Base-by-base conservation (phyloP, 805 yeast species). In the Metschnikowia anglica region DNA sequence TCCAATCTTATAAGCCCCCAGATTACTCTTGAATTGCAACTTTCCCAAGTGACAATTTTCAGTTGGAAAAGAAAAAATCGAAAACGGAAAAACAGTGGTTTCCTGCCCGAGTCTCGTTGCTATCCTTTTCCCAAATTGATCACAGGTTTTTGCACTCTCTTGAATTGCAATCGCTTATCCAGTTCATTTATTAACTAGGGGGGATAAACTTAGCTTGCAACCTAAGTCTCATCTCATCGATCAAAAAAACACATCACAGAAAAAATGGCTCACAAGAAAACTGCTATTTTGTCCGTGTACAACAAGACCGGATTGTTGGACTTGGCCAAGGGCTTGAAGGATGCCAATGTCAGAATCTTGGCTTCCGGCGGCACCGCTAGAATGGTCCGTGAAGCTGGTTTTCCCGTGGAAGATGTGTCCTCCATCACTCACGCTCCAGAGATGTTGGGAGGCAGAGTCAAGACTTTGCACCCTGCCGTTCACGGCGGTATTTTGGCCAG, bases 331-430 rank as follows among this genome's bases (percentile, higher is more conserved):
- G 99, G 99, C 36, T 79, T 93, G 46, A 84, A 79, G 49, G 85
- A 84, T 56, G 85, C 88, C 68, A 80, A 88, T 51, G 97, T 93
- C 54, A 82, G 97, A 59, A 81, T 93, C 52, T 77, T 93, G 46
- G 99, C 98, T 39, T 88, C 97, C 30, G 99, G 99, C 48, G 99
- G 99, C 63, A 93, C 99, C 42, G 95, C 99, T 44, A 81, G 79
- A 60, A 74, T 93, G 74, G 82, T 93, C 44, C 84, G 96, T 64
- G 99, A 90, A 68, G 96, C 97, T 43, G 98, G 98, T 10, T 91
- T 93, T 81, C 91, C 96, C 34, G 98, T 93, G 13, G 96, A 91
- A 54, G 99, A 93, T 61, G 97, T 93, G 30, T 83, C 95, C 30
- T 65, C 93, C 46, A 88, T 93, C 65, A 93, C 99, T 27, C 96